Percentiles rank a stretch among this genome's conserved stretches.
phyloP scores from a whole-genome alignment of 2,329 filamentous ascomycete genomes.

The Aspergillus sp. region DNA sequence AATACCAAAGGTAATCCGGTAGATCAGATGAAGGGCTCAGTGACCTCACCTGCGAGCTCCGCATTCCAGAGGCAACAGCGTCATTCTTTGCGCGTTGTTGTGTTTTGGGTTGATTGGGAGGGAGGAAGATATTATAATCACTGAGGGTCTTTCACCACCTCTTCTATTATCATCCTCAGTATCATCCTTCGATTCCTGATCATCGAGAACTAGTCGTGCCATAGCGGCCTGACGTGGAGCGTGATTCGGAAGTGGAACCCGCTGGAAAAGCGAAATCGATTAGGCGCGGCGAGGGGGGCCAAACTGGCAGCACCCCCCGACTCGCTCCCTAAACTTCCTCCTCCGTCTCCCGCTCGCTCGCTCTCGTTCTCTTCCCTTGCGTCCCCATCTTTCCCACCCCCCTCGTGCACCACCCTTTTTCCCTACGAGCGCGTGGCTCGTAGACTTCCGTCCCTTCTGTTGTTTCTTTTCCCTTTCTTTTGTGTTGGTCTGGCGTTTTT shows the following conservation, averaged over 20 bases:
- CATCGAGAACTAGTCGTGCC: too few relatives aligned
- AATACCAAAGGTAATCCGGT: too few relatives aligned
- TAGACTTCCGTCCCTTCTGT: constrained; percentile 17
- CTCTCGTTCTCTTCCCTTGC: constrained; percentile 9
- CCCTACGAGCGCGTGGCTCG: constrained; percentile 20
- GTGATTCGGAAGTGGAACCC: background rate
- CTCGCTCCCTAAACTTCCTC: constrained; percentile 10
- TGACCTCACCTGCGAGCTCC: background rate
- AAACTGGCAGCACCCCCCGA: constrained; percentile 7
- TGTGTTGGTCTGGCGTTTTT: constrained; percentile 29
- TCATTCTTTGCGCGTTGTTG: background rate
- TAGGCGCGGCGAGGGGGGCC: background rate
- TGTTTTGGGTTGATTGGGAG: background rate
- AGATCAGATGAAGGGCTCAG: too few relatives aligned
- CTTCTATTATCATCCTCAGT: too few relatives aligned
- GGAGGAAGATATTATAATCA: too few relatives aligned
- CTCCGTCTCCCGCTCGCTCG: constrained; percentile 14
- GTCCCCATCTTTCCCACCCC: constrained; percentile 15
- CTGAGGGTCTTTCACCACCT: too few relatives aligned
- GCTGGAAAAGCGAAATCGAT: background rate
- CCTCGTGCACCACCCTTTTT: constrained; percentile 11
- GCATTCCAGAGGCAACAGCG: background rate
- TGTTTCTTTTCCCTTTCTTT: constrained; percentile 20
- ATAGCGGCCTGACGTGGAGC: background rate
- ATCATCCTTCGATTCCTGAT: too few relatives aligned